Conservation (phyloP, 352 stramenopile species). For the Pythium coloratum region DNA sequence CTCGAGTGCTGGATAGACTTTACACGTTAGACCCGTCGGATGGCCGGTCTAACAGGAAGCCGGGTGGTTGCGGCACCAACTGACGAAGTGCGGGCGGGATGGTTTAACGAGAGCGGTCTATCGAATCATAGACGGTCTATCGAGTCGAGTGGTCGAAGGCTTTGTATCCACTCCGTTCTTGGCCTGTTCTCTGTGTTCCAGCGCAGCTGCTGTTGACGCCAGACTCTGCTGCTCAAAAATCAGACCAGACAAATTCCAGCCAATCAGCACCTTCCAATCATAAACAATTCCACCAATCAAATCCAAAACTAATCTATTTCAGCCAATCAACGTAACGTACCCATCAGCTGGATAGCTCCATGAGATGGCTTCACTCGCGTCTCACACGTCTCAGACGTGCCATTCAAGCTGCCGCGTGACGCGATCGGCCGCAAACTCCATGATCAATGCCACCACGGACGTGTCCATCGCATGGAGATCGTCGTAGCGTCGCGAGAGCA, state of each 20-base stretch:
- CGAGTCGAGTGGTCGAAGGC: neutral
- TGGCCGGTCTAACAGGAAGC: neutral
- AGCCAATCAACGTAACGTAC: neutral
- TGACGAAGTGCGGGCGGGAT: neutral
- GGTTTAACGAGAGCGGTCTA: neutral
- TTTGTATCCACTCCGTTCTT: constrained; percentile 1
- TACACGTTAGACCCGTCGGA: neutral
- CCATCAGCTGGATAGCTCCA: neutral
- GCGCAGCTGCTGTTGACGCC: neutral
- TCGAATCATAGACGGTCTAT: neutral
- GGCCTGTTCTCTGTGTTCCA: constrained; percentile 1
- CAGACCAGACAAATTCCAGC: neutral
- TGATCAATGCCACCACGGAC: constrained; percentile 9
- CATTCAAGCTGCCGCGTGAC: constrained; percentile 9
- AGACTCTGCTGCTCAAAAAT: neutral
- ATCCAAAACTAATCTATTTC: neutral
- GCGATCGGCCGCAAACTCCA: constrained; percentile 14
- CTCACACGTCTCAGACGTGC: constrained; percentile 1
- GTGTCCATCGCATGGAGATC: constrained; percentile 6
- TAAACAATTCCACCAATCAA: neutral
- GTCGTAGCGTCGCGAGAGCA: neutral
- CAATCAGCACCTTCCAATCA: neutral
- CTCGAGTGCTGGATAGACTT: neutral
- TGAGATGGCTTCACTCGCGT: neutral
- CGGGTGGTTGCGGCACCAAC: neutral